These are phyloP conservation scores for Ceratocystiopsis sp. DNA, from an alignment of 2,329 filamentous ascomycete genomes.

Conservation along the genomic window DNA sequence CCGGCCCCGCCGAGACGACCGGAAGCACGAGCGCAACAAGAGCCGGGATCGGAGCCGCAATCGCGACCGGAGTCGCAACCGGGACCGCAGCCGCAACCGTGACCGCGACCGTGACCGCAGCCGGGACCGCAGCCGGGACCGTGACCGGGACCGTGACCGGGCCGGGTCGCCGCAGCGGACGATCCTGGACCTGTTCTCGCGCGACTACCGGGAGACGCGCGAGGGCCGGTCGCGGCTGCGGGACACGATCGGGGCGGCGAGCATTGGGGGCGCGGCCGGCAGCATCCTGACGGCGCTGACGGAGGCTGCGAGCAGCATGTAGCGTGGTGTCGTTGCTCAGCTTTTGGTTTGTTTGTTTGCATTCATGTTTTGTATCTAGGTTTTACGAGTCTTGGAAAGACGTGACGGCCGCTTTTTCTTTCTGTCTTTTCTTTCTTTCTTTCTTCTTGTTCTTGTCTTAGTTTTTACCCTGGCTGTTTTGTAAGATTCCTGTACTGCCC, in stretches of 20 bases:
- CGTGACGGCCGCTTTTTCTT: neutral
- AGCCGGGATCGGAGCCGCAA: slow-evolving; percentile 25
- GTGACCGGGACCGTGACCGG: slow-evolving; percentile 12
- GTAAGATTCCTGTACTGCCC: too few species aligned
- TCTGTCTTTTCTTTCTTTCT: neutral
- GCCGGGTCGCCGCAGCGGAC: too few species aligned
- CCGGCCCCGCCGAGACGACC: slow-evolving; percentile 11
- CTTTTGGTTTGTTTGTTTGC: neutral
- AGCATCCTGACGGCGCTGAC: slow-evolving; percentile 40
- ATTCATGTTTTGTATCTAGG: neutral
- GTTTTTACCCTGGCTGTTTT: too few species aligned
- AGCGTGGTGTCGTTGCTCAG: neutral
- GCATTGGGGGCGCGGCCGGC: slow-evolving; percentile 43
- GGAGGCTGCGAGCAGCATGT: slow-evolving; percentile 30
- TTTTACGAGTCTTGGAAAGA: too few species aligned
- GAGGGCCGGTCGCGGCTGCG: slow-evolving; percentile 24
- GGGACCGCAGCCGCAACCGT: slow-evolving; percentile 16
- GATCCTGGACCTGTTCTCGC: neutral
- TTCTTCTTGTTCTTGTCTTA: neutral
- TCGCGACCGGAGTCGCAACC: slow-evolving; percentile 21
- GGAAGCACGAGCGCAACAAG: slow-evolving; percentile 18
- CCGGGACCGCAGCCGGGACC: slow-evolving; percentile 14
- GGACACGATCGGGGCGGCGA: slow-evolving; percentile 38
- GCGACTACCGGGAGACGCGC: slow-evolving; percentile 4
- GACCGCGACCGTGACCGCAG: slow-evolving; percentile 19